Evolutionary conservation across 1,284 basidiomycete genomes (phyloP), one percentile per base, ranked within the genome.

Genomic region (Moesziomyces sp.): DNA sequence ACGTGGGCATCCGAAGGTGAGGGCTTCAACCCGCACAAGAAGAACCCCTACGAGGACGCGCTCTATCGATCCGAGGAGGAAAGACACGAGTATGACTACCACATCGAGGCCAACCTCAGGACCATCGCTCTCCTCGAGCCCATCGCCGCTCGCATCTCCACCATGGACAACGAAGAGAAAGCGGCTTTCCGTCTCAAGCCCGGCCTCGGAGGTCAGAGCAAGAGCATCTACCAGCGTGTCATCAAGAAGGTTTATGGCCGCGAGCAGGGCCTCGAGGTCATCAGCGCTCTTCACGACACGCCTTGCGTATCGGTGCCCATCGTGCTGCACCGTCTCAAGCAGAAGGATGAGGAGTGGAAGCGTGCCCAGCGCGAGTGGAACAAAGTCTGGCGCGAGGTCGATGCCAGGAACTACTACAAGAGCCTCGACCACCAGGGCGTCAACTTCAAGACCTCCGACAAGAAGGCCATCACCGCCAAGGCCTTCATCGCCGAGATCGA

Each of bases 321-420:
- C 71, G 93, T 99, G 6, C 89, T 99, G 8, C 87, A 89, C 43
- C 90, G 97, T 16, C 87, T 99, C 62, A 96, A 94, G 87, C 90
- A 91, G 83, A 97, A 97, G 85, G 93, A 97, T 84, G 94, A 98
- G 75, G 97, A 99, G 84, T 99, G 97, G 97, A 91, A 93, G 84
- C 88, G 92, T 38, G 91, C 92, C 24, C 93, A 97, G 85, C 89
- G 95, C 54, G 96, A 98, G 85, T 99, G 94, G 94, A 94, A 92
- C 86, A 90, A 92, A 68, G 94, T 95, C 23, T 99, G 97, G 97
- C 89, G 94, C 59, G 96, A 98, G 85, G 92, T 97, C 46, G 96
- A 98, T 81, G 91, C 91, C 60, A 93, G 94, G 85, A 98, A 98
- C 86, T 82, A 78, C 62, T 98, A 96, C 84, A 97, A 97, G 87